A percentile compares a stretch with the other conserved stretches of the same genome.
Evolutionary conservation across 352 stramenopile species (phyloP).

Genomic region (Globisporangium cederbergense): DNA sequence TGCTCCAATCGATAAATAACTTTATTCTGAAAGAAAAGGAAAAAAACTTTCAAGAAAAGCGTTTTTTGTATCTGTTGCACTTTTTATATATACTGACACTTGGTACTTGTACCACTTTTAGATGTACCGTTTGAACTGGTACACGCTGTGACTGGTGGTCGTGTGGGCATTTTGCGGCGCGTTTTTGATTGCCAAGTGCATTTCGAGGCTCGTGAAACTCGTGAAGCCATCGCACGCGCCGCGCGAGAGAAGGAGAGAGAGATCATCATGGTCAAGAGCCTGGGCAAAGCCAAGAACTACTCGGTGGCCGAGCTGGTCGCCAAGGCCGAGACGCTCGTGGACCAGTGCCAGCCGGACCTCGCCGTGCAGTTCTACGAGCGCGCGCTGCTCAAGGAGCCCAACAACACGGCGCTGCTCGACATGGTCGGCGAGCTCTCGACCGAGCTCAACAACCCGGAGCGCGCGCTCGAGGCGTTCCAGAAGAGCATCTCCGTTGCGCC

Average conservation of each 20-base stretch:
- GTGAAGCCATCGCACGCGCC: slow-evolving; percentile 8
- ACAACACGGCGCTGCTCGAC: slow-evolving; percentile 70
- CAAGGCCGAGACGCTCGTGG: slow-evolving; percentile 81
- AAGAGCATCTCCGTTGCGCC: slow-evolving; percentile 66
- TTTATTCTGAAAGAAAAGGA: neutral
- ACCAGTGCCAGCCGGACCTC: slow-evolving; percentile 81
- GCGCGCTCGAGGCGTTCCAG: slow-evolving; percentile 67
- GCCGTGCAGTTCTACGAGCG: slow-evolving; percentile 85
- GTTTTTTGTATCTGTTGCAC: neutral
- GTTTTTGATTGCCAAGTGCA: slow-evolving; percentile 6
- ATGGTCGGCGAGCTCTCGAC: slow-evolving; percentile 77
- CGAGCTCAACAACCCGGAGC: slow-evolving; percentile 79
- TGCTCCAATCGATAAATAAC: too few relatives aligned
- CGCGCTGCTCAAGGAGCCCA: slow-evolving; percentile 63
- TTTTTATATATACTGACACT: neutral
- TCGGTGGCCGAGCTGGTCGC: slow-evolving; percentile 69
- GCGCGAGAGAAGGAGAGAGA: neutral
- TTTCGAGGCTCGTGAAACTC: neutral
- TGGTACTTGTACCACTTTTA: neutral
- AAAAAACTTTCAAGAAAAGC: neutral
- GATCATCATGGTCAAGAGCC: slow-evolving; percentile 36
- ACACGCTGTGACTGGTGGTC: slow-evolving; percentile 18
- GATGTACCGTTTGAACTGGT: neutral
- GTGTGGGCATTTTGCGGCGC: slow-evolving; percentile 10
- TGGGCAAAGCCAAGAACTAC: slow-evolving; percentile 32